Conservation (phyloP, 208 protist genomes). For the Balamuthia mandrillaris region DNA sequence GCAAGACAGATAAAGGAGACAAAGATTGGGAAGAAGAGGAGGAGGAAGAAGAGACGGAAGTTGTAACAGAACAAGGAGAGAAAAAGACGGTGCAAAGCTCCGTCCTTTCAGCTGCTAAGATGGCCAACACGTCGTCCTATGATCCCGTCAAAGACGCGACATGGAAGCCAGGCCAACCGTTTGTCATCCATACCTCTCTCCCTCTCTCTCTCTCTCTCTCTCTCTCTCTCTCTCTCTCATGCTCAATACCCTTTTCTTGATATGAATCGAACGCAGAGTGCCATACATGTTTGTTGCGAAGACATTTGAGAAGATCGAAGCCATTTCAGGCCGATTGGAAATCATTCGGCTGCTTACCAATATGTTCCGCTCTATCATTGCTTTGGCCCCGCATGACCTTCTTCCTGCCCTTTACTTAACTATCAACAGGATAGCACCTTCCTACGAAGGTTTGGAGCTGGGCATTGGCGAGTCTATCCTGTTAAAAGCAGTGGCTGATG, state of each 20-base stretch:
- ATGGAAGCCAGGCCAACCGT: not conserved
- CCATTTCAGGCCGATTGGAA: not conserved
- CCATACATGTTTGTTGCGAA: not conserved
- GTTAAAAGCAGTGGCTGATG: slow-evolving; percentile 88
- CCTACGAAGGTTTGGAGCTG: slow-evolving; percentile 93
- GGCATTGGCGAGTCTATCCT: slow-evolving; percentile 94
- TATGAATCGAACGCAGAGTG: not conserved
- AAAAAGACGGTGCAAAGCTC: no score
- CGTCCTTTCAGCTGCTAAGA: no score
- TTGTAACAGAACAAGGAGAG: no score
- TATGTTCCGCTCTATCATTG: not conserved
- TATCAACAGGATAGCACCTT: slow-evolving; percentile 78
- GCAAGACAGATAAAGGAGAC: no score
- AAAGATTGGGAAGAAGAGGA: no score
- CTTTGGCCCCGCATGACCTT: not conserved
- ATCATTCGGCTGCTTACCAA: slow-evolving; percentile 29
- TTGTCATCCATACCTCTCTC: not conserved
- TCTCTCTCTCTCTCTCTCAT: not conserved
- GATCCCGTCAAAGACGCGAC: not conserved
- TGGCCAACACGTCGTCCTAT: no score
- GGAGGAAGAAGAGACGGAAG: no score
- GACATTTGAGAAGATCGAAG: not conserved
- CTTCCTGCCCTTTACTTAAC: not conserved
- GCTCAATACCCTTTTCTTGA: not conserved
- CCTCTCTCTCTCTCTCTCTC: not conserved